Conservation (phyloP, 2,329 filamentous ascomycete genomes). For the Sphaceloma murrayae region DNA sequence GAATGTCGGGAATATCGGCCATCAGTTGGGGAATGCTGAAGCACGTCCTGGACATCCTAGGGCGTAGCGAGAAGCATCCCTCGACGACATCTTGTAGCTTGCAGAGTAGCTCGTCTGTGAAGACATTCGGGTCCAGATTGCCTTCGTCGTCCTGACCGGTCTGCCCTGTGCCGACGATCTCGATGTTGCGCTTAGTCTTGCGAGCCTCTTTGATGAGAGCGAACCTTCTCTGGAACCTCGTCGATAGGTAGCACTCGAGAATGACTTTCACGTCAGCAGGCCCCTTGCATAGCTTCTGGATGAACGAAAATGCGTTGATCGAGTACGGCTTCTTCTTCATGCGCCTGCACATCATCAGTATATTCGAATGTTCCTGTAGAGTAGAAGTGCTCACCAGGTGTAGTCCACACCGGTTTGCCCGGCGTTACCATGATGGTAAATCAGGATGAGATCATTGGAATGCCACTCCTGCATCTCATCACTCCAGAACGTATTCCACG, state of each 20-base stretch:
- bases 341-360: background rate
- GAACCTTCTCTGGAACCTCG: background rate
- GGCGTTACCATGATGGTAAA: constrained; percentile 12
- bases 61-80: background rate
- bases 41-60: background rate
- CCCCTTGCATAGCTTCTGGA: background rate
- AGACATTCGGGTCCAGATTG: background rate
- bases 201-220: background rate
- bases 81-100: background rate
- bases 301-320: constrained; percentile 7
- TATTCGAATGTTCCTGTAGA: background rate
- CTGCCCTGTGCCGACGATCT: constrained; percentile 9
- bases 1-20: background rate
- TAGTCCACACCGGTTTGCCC: constrained; percentile 5
- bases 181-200: background rate
- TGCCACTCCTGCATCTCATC: background rate
- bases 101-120: background rate
- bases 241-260: constrained; percentile 10
- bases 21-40: background rate
- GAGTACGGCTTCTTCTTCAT: background rate
- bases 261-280: constrained; percentile 4
- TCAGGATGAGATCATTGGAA: constrained; percentile 7
- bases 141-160: background rate
- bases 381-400: background rate
- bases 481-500: background rate